phyloP scores from a whole-genome alignment of 148 eudicot genomes.

The Camellia japonica region DNA sequence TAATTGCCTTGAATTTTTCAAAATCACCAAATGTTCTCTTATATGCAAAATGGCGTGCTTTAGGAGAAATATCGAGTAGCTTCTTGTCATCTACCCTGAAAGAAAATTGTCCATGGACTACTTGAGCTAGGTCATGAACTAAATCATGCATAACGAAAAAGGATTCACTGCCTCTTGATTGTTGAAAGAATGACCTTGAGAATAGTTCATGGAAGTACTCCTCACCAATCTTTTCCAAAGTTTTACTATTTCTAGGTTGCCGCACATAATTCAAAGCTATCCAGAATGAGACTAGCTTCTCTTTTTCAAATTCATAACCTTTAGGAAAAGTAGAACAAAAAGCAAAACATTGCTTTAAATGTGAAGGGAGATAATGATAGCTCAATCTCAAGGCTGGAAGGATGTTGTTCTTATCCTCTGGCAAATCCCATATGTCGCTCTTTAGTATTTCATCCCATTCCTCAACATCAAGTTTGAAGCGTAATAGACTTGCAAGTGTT shows the following conservation, averaged over 20 bases:
- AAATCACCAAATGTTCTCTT: not conserved
- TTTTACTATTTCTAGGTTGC: not conserved
- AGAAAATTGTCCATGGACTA: not conserved
- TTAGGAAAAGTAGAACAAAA: not conserved
- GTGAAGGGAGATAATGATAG: slow-evolving; percentile 3
- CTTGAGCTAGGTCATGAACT: not conserved
- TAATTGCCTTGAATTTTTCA: not conserved
- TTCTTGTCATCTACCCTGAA: not conserved
- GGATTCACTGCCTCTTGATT: not conserved
- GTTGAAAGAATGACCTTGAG: not conserved
- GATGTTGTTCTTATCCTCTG: not conserved
- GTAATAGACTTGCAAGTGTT: not conserved
- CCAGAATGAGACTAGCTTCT: not conserved
- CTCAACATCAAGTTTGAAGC: not conserved
- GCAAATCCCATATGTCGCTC: not conserved
- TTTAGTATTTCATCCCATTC: slow-evolving; percentile 7
- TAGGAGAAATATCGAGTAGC: not conserved
- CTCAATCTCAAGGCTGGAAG: not conserved
- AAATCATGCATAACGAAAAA: not conserved
- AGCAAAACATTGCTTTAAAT: not conserved
- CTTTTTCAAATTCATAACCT: not conserved
- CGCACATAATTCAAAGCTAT: not conserved
- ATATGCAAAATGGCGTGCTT: slow-evolving; percentile 9
- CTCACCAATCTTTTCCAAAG: not conserved
- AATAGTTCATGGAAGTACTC: not conserved